Base-by-base conservation (phyloP, 2,329 filamentous ascomycete species). In the Chaetoscypha palmicola region DNA sequence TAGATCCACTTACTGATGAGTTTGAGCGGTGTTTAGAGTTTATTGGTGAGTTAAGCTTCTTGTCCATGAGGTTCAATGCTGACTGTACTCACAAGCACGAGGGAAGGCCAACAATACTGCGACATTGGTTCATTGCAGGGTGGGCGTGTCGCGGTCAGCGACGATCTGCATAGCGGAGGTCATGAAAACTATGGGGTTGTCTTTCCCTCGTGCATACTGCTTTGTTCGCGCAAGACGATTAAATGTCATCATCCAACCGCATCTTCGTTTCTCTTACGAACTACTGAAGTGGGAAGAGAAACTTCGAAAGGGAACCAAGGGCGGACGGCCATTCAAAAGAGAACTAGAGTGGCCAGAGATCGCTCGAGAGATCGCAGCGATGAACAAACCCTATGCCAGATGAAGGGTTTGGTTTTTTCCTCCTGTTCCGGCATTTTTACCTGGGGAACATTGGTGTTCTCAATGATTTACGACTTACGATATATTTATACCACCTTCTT, bases 131-230 rank as follows among this genome's bases (percentile, higher is more conserved):
- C 92, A 98, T 63, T 98, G 92, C 63, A 83, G 92, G 14, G 92
- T 98, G 5, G 92, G 92, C 37, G 92, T 98, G 43, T 96, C 90
- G 39, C 79, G 92, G 40, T 95, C 88, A 50, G 92, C 92, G 10
- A 98, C 91, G 1, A 96, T 98, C 49, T 97, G 92, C 63, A 98
- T 98, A 58, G 92, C 92, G n/a, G 90, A 97, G 65, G 88, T 97
- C 26, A 98, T 98, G 92, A 81, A 83, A 26, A 73, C 83, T 20
- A 66, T 88, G 56, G 73, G 79, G 17, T 68, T 96, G 52, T 92
- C 88, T 0, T 91, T 97, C 57, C 89, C 92, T 10, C 77, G 86
- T 43, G 92, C 92, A 47, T 98, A 98, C 65, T 97, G 92, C 64
- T 97, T 91, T 64, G 92, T 98, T 28, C 82, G 92, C 23, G 92